Percentiles rank a stretch among this genome's conserved stretches.
phyloP scores from a whole-genome alignment of 257 asterid genomes.

The Cordia subcordata region DNA sequence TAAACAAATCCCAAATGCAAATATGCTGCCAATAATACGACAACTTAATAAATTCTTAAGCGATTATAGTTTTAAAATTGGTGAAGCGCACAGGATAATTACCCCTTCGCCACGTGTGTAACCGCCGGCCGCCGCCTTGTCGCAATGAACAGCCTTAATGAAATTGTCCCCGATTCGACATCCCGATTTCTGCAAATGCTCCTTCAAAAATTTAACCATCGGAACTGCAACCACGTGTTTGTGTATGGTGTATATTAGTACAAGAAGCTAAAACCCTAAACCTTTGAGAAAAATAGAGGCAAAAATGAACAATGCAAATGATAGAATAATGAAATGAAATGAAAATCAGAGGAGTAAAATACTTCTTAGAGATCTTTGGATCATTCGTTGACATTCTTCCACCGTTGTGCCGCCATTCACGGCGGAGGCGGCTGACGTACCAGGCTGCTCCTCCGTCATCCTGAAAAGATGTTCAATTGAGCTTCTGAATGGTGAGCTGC shows the following conservation, averaged over 20 bases:
- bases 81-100: not conserved
- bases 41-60: not conserved
- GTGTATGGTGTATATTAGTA: not conserved
- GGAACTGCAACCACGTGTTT: constrained; percentile 46
- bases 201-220: constrained; percentile 66
- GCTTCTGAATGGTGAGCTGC: no score
- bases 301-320: not conserved
- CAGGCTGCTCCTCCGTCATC: constrained; percentile 13
- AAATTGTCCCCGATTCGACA: constrained; percentile 54
- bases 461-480: no score
- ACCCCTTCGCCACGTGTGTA: constrained; percentile 66
- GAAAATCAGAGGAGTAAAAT: not conserved
- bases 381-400: constrained; percentile 60
- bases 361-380: constrained; percentile 62
- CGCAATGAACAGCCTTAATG: constrained; percentile 52
- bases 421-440: not conserved
- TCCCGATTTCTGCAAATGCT: constrained; percentile 70
- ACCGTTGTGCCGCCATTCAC: constrained; percentile 35
- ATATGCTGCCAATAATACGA: no score
- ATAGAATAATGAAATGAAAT: no score
- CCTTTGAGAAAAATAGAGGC: constrained; percentile 1
- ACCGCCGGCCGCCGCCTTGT: constrained; percentile 44
- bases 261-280: constrained; percentile 15
- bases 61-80: not conserved
- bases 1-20: no score